Percentiles rank a stretch among this genome's conserved stretches.
Evolutionary conservation across 164 flowering plant genomes (phyloP).

Genomic region (Pachysandra terminalis): DNA sequence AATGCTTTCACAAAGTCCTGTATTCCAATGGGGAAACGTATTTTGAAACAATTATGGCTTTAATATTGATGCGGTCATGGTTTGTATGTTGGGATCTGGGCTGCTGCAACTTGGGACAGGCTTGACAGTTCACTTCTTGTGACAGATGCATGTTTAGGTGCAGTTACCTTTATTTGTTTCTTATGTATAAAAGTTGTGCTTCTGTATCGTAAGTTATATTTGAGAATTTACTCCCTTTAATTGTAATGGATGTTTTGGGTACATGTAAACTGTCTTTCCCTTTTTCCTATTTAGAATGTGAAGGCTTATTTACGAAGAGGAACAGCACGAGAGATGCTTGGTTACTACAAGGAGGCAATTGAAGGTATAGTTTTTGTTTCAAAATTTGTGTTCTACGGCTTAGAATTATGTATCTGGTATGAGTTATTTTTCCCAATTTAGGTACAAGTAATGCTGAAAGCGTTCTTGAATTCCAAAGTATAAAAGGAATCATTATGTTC

Average conservation of each 20-base stretch:
- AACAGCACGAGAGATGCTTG: constrained; percentile 95
- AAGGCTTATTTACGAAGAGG: constrained; percentile 94
- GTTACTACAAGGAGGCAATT: constrained; percentile 83
- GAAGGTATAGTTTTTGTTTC: constrained; percentile 51
- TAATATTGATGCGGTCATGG: too few relatives aligned
- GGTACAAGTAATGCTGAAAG: not conserved
- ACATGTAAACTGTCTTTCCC: not conserved
- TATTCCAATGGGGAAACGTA: too few relatives aligned
- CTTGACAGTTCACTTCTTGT: too few relatives aligned
- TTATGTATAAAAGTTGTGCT: too few relatives aligned
- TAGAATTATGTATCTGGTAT: not conserved
- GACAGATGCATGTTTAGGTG: not conserved
- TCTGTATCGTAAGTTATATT: too few relatives aligned
- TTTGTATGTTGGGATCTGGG: too few relatives aligned
- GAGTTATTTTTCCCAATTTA: not conserved
- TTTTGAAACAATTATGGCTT: too few relatives aligned
- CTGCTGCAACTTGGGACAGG: not conserved
- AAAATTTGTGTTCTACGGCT: not conserved
- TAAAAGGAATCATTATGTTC: too few relatives aligned
- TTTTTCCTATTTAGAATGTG: constrained; percentile 49
- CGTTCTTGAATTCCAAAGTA: not conserved
- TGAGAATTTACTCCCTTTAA: not conserved
- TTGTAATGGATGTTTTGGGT: not conserved
- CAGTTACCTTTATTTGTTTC: not conserved
- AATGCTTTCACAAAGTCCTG: too few relatives aligned